Evolutionary conservation across 2,329 filamentous ascomycete species (phyloP), one percentile per base, ranked within the genome.

Genomic region (Mariannaea elegans): DNA sequence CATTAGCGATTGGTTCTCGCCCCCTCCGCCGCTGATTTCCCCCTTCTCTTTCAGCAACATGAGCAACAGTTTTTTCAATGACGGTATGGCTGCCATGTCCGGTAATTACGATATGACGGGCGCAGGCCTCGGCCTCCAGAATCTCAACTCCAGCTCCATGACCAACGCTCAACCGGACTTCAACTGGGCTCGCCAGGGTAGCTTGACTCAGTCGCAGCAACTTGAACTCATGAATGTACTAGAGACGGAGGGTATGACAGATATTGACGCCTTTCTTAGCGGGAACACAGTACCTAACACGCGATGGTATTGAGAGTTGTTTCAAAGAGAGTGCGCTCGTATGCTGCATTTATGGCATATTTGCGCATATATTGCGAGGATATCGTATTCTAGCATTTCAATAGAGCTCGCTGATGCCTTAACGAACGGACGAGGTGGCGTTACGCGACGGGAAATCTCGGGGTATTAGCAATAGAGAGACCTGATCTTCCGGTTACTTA

Each of bases 151-250:
- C 10, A 72, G 67, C 14, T 65, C 71, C 45, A 61, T 66, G 3
- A 53, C 59, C 7, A 57, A 64, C 27, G 66, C 71, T 13, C 72
- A 75, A 29, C 70, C 73, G 39, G 69, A 67, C 42, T 78, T 74
- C 60, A 71, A 75, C 3, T 75, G 78, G 23, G 84, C 85, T 72
- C 84, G 82, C 59, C 87, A 87, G 69, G 92, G 88, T 65, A 91
- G 84, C 59, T 80, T 96, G 29, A 94, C 88, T 59, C 90, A 93
- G 64, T 86, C 92, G 70, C 92, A 96, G 75, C 92, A 95, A 76
- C 78, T 89, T 63, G 91, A 97, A 78, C 80, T 97, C 34, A 93
- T 96, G 90, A 87, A 89, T 55, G 88, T 88, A 47, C 82, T 97
- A 31, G 91, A 95, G 74, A 90, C 81, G 66, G 85, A 90, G 65